Percentiles rank a stretch among this genome's conserved stretches.
Evolutionary conservation across 2,329 filamentous ascomycete species (phyloP).

Genomic region (Plectosphaerella plurivora): DNA sequence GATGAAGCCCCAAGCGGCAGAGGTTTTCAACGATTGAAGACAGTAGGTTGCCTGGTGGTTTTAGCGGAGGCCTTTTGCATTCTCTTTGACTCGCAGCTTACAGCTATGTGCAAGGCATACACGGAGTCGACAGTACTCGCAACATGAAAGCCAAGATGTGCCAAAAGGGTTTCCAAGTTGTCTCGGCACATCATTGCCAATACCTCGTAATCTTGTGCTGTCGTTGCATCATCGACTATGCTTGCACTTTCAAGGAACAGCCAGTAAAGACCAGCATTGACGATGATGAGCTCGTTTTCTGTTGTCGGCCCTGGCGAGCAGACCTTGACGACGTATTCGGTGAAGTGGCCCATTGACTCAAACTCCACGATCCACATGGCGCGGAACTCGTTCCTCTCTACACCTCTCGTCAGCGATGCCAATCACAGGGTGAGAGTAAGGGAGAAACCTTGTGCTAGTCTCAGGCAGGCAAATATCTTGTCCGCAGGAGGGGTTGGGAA

Average conservation of each 20-base stretch:
- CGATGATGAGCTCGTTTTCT: slow-evolving; percentile 14
- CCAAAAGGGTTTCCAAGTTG: slow-evolving; percentile 16
- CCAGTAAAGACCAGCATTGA: slow-evolving; percentile 14
- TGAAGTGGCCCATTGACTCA: slow-evolving; percentile 8
- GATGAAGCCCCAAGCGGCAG: slow-evolving; percentile 16
- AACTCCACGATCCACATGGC: slow-evolving; percentile 6
- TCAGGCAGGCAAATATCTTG: not conserved
- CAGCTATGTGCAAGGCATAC: slow-evolving; percentile 14
- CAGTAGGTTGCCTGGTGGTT: not conserved
- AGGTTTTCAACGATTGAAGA: slow-evolving; percentile 14
- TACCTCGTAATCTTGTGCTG: slow-evolving; percentile 8
- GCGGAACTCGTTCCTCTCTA: slow-evolving; percentile 2
- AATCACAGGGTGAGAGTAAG: too few relatives aligned
- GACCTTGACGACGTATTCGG: slow-evolving; percentile 15
- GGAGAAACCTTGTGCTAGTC: not conserved
- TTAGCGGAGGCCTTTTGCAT: not conserved
- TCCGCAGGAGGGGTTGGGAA: not conserved
- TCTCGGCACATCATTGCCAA: slow-evolving; percentile 12
- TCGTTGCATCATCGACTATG: slow-evolving; percentile 1
- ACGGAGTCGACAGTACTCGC: slow-evolving; percentile 11
- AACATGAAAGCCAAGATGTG: slow-evolving; percentile 14
- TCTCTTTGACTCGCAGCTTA: not conserved
- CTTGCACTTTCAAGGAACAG: slow-evolving; percentile 12
- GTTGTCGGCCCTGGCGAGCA: slow-evolving; percentile 12
- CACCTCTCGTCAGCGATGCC: too few relatives aligned